Conservation (phyloP, 805 yeast species). For the Teunomyces tritomae region DNA sequence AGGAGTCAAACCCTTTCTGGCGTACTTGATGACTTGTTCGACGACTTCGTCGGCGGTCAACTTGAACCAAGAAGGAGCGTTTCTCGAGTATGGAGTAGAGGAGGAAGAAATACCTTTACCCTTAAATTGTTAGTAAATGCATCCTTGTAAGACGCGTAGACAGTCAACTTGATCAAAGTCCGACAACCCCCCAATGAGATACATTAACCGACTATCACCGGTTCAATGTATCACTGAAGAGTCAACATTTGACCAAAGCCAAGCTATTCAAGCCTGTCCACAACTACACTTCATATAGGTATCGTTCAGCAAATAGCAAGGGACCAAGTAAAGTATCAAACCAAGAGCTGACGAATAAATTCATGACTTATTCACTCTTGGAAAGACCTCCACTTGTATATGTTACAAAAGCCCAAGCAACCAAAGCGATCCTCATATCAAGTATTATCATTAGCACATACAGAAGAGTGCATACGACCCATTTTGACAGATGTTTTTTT, state of each 20-base stretch:
- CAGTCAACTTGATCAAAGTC: background rate
- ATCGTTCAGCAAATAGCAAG: slow-evolving; percentile 40
- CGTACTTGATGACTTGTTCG: slow-evolving; percentile 98
- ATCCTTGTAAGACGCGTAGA: background rate
- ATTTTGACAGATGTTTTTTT: slow-evolving; percentile 60
- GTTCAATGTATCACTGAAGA: too few species aligned
- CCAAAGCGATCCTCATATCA: slow-evolving; percentile 25
- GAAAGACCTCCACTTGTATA: slow-evolving; percentile 12
- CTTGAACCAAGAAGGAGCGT: slow-evolving; percentile 99
- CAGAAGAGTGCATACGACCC: slow-evolving; percentile 99
- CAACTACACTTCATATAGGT: slow-evolving; percentile 32
- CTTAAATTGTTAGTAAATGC: slow-evolving; percentile 51
- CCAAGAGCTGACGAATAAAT: slow-evolving; percentile 20
- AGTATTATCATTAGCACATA: slow-evolving; percentile 50
- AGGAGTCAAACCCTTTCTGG: slow-evolving; percentile 99
- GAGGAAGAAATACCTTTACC: slow-evolving; percentile 99
- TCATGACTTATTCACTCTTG: slow-evolving; percentile 13
- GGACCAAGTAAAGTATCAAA: slow-evolving; percentile 16
- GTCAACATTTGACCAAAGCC: background rate
- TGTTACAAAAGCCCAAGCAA: slow-evolving; percentile 12
- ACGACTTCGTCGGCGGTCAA: slow-evolving; percentile 90
- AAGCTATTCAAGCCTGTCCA: background rate
- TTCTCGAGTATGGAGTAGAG: slow-evolving; percentile 98
- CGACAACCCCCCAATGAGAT: too few species aligned
- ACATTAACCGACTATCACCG: too few species aligned